Evolutionary conservation across 768 basidiomycete genomes (phyloP).

Genomic region (Trametes meyenii): DNA sequence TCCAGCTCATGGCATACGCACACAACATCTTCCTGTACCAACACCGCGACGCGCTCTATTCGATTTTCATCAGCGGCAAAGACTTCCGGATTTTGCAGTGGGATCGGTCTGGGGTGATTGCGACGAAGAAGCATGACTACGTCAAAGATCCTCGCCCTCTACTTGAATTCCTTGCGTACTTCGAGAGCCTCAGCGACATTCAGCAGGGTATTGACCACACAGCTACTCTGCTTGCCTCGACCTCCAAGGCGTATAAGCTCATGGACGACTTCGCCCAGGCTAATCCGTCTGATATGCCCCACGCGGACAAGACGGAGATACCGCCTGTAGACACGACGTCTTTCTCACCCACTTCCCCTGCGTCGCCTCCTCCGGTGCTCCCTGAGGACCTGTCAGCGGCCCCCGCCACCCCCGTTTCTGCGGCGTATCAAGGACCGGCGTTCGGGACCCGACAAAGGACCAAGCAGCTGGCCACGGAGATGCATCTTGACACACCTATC

Average conservation of each 20-base stretch:
- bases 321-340: too few relatives aligned
- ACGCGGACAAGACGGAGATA: too few relatives aligned
- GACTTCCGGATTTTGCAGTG: constrained; percentile 2
- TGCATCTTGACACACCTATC: too few relatives aligned
- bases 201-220: neutral
- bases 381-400: too few relatives aligned
- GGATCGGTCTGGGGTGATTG: constrained; percentile 8
- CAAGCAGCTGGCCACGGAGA: too few relatives aligned
- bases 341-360: too few relatives aligned
- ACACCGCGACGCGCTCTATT: neutral
- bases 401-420: too few relatives aligned
- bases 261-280: neutral
- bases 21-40: constrained; percentile 1
- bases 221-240: neutral
- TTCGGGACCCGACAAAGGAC: too few relatives aligned
- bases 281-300: too few relatives aligned
- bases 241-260: neutral
- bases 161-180: neutral
- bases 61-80: neutral
- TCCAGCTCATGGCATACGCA: too few relatives aligned
- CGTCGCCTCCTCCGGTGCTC: too few relatives aligned
- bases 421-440: too few relatives aligned
- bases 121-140: neutral
- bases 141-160: neutral
- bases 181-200: neutral